phyloP scores from a whole-genome alignment of 2,329 filamentous ascomycete genomes.

The Hirsutella minnesotensis region DNA sequence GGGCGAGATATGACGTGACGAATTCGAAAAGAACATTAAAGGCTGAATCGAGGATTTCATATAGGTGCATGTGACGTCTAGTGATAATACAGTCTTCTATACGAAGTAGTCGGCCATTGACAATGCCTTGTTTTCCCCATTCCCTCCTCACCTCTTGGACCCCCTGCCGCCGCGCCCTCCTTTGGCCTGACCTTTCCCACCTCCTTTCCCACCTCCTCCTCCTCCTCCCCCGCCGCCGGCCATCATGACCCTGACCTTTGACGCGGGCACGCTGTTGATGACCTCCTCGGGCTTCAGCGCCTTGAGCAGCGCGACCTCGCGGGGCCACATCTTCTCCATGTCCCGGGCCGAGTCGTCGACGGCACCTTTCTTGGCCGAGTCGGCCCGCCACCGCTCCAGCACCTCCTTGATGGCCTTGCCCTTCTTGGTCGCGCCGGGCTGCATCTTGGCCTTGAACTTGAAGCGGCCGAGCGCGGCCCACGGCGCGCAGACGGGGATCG shows the following conservation, averaged over 20 bases:
- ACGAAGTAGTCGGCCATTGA: too few relatives aligned
- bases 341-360: constrained; percentile 50
- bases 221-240: constrained; percentile 34
- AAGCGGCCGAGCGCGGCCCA: constrained; percentile 53
- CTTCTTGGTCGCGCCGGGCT: constrained; percentile 83
- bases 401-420: constrained; percentile 90
- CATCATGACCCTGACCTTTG: constrained; percentile 71
- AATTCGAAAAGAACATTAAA: too few relatives aligned
- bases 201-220: constrained; percentile 12
- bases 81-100: too few relatives aligned
- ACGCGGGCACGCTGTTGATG: constrained; percentile 68
- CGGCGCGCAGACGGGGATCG: constrained; percentile 51
- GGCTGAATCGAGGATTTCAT: too few relatives aligned
- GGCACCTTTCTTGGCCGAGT: constrained; percentile 43
- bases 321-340: constrained; percentile 68
- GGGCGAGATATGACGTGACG: too few relatives aligned
- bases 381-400: constrained; percentile 66
- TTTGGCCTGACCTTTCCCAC: constrained; percentile 20
- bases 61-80: too few relatives aligned
- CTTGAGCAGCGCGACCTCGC: constrained; percentile 76
- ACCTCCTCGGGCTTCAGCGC: constrained; percentile 72
- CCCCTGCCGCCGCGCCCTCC: constrained; percentile 27
- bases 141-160: constrained; percentile 27
- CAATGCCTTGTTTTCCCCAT: too few relatives aligned
- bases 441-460: constrained; percentile 93